Evolutionary conservation across 2,329 filamentous ascomycete species (phyloP), one percentile per base, ranked within the genome.

Genomic region (Fusarium scirpi): DNA sequence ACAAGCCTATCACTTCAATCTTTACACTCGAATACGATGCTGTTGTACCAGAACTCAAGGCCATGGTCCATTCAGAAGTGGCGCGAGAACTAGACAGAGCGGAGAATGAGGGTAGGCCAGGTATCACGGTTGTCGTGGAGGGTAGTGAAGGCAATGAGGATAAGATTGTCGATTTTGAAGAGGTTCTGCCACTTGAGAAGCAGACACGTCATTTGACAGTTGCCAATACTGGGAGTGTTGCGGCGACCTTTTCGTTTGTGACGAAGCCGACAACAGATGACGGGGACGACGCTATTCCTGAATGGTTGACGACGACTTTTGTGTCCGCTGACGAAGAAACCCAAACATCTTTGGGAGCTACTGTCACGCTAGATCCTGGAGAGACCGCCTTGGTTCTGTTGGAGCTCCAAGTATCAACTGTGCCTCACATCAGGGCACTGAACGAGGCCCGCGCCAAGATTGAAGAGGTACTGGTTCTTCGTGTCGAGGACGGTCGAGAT

Each of bases 91-190:
- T 98, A 10, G 96, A 99, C 77, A 91, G 94, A 48, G 92, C 91
- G 3, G 95, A 98, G 78, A 98, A 98, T 67, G 95, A 98, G 80
- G 89, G 92, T 0, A 87, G 95, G 1, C 96, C 96, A 0, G 89
- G 87, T 4, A 87, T 97, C 45, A 96, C 94, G 0, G 85, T 98
- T 32, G 90, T 98, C 2, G 88, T 97, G 1, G 95, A 98, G 49
- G 76, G 79, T 3, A 75, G 73, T 11, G 75, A 80, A 11, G 77
- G 84, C 22, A 81, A 82, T 70, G 83, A 90, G 73, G 77, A 77
- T 22, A 78, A 74, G 13, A 88, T 89, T 3, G 87, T 98, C 1
- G 89, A 95, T 74, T 96, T 98, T 78, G 94, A 94, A 1, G 83
- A 90, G 6, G 83, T 98, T 3, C 84, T 86, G 5, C 97, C 92